Percentiles rank a stretch among this genome's conserved stretches.
phyloP scores from a whole-genome alignment of 208 protist genomes.

The Acanthamoeba sp. region DNA sequence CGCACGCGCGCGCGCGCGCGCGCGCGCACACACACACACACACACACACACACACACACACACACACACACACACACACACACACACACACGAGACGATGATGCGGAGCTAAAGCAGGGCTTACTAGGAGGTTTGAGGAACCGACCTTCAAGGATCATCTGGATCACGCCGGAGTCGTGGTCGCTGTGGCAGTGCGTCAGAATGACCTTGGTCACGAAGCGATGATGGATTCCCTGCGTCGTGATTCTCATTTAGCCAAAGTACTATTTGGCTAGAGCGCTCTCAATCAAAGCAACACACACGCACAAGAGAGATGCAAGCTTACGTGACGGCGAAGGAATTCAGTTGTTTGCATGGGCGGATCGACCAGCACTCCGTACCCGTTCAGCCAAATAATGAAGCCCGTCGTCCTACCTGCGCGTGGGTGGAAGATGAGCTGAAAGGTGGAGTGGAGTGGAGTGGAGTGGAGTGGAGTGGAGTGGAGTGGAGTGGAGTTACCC shows the following conservation, averaged over 20 bases:
- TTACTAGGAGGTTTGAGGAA: neutral
- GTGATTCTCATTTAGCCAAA: too few species aligned
- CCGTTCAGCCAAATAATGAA: slow-evolving; percentile 89
- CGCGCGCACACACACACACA: too few species aligned
- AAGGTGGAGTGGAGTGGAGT: slow-evolving; percentile 22
- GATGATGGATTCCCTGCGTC: slow-evolving; percentile 78
- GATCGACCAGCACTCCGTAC: slow-evolving; percentile 87
- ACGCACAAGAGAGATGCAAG: neutral
- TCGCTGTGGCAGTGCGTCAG: slow-evolving; percentile 88
- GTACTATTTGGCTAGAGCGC: too few species aligned
- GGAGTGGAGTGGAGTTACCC: neutral
- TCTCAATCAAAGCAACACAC: neutral
- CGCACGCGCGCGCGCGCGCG: too few species aligned
- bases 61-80: neutral
- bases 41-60: too few species aligned
- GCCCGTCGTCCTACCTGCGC: slow-evolving; percentile 79
- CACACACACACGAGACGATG: neutral
- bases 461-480: neutral
- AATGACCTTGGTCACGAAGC: slow-evolving; percentile 83
- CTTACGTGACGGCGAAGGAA: slow-evolving; percentile 76
- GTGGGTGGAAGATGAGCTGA: neutral
- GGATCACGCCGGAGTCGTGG: slow-evolving; percentile 88
- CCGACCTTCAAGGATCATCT: slow-evolving; percentile 84
- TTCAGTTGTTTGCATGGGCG: slow-evolving; percentile 81
- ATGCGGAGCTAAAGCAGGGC: too few species aligned